phyloP scores from a whole-genome alignment of 495 filamentous ascomycete genomes.

The Massariosphaeria phaeospora region DNA sequence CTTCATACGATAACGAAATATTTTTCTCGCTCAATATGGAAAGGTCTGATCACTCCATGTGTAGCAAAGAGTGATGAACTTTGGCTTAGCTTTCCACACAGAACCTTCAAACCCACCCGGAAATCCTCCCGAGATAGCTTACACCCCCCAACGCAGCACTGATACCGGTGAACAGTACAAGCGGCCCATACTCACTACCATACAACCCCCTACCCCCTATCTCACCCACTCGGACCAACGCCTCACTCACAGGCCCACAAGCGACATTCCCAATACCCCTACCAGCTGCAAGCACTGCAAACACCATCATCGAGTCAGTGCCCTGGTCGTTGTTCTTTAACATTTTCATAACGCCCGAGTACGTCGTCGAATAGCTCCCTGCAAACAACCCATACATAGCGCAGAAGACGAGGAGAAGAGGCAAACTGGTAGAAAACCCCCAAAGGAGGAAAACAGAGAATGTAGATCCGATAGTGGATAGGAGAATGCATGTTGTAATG shows the following conservation, averaged over 20 bases:
- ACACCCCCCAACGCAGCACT: conserved; percentile 51
- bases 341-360: conserved; percentile 56
- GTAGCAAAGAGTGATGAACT: no score
- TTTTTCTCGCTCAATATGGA: no score
- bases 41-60: no score
- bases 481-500: conserved; percentile 55
- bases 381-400: conserved; percentile 66
- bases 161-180: conserved; percentile 55
- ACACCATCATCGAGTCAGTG: conserved; percentile 55
- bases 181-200: conserved; percentile 49
- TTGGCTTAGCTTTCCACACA: no score
- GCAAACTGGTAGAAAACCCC: conserved; percentile 54
- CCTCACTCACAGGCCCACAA: conserved; percentile 34
- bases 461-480: conserved; percentile 54
- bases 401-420: conserved; percentile 57
- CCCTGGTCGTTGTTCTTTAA: conserved; percentile 43
- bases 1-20: no score
- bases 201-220: conserved; percentile 41
- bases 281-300: conserved; percentile 58
- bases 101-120: no score
- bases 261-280: conserved; percentile 55
- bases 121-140: conserved; percentile 47
- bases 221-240: conserved; percentile 33
- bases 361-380: conserved; percentile 57
- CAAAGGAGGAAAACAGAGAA: conserved; percentile 61